A percentile compares a stretch with the other conserved stretches of the same genome.
Conservation (phyloP, 2,329 filamentous ascomycete genomes). For the Penicillium verrucosum region DNA sequence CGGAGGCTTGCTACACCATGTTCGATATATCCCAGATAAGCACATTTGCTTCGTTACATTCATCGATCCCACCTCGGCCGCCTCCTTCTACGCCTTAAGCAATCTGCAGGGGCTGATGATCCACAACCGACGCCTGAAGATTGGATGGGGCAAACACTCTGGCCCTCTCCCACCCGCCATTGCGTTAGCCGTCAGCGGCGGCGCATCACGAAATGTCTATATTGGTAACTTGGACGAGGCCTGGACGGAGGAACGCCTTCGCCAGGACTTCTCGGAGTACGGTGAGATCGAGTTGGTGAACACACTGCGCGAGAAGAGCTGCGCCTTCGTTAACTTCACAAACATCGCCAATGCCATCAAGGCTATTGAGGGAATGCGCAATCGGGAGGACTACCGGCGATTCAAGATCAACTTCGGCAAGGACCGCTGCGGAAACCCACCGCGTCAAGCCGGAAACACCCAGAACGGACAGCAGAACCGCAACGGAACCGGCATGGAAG, state of each 20-base stretch:
- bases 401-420: constrained; percentile 99
- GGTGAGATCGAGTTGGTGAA: constrained; percentile 98
- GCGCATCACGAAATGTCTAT: constrained; percentile 97
- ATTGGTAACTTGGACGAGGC: constrained; percentile 96
- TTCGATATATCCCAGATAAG: constrained; percentile 99
- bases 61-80: constrained; percentile 95
- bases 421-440: constrained; percentile 94
- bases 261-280: constrained; percentile 95
- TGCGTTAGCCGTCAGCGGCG: constrained; percentile 89
- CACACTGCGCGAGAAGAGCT: constrained; percentile 95
- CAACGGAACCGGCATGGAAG: constrained; percentile 53
- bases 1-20: constrained; percentile 92
- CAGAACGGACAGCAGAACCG: constrained; percentile 63
- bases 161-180: constrained; percentile 94
- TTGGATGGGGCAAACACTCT: constrained; percentile 99
- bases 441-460: constrained; percentile 69
- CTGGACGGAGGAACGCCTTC: constrained; percentile 92
- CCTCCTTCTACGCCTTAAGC: constrained; percentile 95
- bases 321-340: constrained; percentile 98
- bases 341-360: constrained; percentile 99
- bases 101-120: constrained; percentile 99
- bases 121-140: constrained; percentile 95
- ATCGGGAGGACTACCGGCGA: constrained; percentile 92
- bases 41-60: constrained; percentile 99
- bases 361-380: constrained; percentile 91